phyloP scores from a whole-genome alignment of 345 rosid species.

The Litchi chinensis region DNA sequence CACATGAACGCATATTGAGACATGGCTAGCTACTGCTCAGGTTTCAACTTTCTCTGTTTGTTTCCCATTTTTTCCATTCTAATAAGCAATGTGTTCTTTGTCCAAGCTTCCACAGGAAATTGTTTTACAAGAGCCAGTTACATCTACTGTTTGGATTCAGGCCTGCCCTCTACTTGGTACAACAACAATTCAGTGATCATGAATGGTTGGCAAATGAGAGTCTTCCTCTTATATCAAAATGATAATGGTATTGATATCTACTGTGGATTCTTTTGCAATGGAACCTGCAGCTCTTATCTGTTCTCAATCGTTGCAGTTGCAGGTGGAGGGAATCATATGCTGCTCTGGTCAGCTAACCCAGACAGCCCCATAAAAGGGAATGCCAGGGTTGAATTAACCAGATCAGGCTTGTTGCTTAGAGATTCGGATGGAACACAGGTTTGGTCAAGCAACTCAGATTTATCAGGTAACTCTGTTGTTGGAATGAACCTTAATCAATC shows the following conservation, averaged over 20 bases:
- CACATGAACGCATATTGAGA: not conserved
- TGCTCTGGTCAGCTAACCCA: constrained; percentile 16
- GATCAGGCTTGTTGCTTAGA: constrained; percentile 7
- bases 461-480: constrained; percentile 2
- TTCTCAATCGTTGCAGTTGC: not conserved
- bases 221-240: not conserved
- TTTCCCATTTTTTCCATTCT: constrained; percentile 6
- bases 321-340: not conserved
- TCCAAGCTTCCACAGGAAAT: not conserved
- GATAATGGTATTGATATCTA: not conserved
- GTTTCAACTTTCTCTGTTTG: not conserved
- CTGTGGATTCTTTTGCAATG: constrained; percentile 19
- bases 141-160: constrained; percentile 12
- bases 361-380: constrained; percentile 15
- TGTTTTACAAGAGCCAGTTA: constrained; percentile 16
- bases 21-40: not conserved
- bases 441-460: constrained; percentile 3
- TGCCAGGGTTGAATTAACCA: constrained; percentile 2
- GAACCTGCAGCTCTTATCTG: constrained; percentile 8
- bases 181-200: constrained; percentile 23
- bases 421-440: constrained; percentile 16
- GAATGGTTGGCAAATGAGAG: constrained; percentile 18
- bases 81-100: not conserved
- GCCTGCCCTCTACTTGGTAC: constrained; percentile 19
- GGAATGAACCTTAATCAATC: constrained; percentile 10